phyloP scores from a whole-genome alignment of 352 stramenopile genomes.

The Hyaloperonospora arabidopsidis region DNA sequence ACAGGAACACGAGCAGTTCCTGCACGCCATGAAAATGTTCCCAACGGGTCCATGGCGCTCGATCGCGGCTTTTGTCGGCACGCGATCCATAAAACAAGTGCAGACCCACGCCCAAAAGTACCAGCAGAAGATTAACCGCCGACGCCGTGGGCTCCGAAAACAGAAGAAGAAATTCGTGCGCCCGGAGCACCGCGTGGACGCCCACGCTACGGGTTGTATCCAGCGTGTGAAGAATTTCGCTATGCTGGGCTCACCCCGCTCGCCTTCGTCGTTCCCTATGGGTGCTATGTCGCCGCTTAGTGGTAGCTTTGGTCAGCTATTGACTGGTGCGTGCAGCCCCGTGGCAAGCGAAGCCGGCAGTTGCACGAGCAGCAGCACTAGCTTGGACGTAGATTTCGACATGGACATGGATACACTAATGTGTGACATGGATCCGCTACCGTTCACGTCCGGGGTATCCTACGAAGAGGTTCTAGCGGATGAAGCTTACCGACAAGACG shows the following conservation, averaged over 20 bases:
- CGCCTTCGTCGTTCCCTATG: slow-evolving; percentile 26
- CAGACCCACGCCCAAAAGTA: slow-evolving; percentile 85
- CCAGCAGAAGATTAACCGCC: slow-evolving; percentile 77
- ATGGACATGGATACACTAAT: slow-evolving; percentile 26
- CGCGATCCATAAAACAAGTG: slow-evolving; percentile 75
- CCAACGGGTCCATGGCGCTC: slow-evolving; percentile 63
- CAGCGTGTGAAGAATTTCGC: slow-evolving; percentile 43
- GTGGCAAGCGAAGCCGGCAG: slow-evolving; percentile 26
- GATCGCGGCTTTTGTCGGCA: slow-evolving; percentile 68
- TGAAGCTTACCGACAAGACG: slow-evolving; percentile 48
- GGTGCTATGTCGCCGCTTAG: slow-evolving; percentile 21
- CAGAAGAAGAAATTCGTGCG: slow-evolving; percentile 78
- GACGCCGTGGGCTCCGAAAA: slow-evolving; percentile 71
- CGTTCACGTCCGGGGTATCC: slow-evolving; percentile 36
- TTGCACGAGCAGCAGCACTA: slow-evolving; percentile 10
- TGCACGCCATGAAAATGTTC: slow-evolving; percentile 78
- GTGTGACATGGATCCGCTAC: slow-evolving; percentile 37
- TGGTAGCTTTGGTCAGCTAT: slow-evolving; percentile 22
- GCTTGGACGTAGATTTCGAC: slow-evolving; percentile 20
- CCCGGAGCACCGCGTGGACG: slow-evolving; percentile 66
- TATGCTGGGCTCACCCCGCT: slow-evolving; percentile 37
- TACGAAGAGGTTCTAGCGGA: slow-evolving; percentile 36
- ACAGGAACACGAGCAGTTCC: slow-evolving; percentile 72
- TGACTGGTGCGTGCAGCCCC: slow-evolving; percentile 22
- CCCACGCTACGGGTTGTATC: slow-evolving; percentile 55